Evolutionary conservation across 345 rosid genomes (phyloP).

Genomic region (Nasturtium officinale): DNA sequence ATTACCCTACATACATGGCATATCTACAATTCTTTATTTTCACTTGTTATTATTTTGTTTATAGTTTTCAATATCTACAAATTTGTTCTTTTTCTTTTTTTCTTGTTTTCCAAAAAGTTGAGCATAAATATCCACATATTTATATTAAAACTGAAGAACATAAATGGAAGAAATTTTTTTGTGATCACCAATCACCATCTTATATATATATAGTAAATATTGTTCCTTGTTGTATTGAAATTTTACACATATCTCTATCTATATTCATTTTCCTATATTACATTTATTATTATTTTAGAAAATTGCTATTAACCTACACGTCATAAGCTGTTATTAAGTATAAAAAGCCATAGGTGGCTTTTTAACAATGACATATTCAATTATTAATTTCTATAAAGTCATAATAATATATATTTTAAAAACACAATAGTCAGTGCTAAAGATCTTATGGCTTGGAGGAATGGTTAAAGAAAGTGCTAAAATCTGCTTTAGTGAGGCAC

Average conservation of each 20-base stretch:
- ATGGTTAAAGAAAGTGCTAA: conserved; percentile 28
- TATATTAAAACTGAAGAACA: background rate
- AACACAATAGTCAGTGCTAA: conserved; percentile 7
- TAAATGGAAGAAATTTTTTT: background rate
- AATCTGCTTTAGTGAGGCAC: conserved; percentile 28
- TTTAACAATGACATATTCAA: conserved; percentile 6
- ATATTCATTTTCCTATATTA: background rate
- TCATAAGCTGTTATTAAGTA: background rate
- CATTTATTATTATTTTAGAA: background rate
- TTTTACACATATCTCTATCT: background rate
- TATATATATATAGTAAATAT: background rate
- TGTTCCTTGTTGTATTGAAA: background rate
- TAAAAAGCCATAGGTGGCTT: background rate
- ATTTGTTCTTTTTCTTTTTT: too few species aligned
- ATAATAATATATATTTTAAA: background rate
- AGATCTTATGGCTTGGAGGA: background rate
- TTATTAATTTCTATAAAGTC: background rate
- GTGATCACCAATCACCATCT: background rate
- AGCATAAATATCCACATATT: background rate
- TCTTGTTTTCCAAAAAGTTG: background rate
- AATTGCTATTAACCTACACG: background rate
- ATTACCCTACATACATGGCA: background rate
- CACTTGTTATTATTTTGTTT: background rate
- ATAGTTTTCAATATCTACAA: background rate
- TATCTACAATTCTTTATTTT: background rate